These are phyloP conservation scores for Pichia sp. DNA, from an alignment of 1,139 yeast genomes.

Conservation along the genomic window DNA sequence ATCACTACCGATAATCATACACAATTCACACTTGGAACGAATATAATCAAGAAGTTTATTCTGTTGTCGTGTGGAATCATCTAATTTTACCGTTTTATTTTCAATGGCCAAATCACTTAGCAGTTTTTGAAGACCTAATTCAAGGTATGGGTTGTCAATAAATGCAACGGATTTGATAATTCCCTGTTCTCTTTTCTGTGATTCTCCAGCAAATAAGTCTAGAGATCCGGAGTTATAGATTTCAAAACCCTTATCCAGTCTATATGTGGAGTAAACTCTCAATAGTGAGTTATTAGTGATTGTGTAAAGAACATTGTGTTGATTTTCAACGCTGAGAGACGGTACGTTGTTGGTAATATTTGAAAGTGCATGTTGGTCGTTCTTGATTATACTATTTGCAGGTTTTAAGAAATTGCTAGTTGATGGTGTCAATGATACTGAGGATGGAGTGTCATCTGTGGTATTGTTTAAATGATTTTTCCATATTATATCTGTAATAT, in stretches of 20 bases:
- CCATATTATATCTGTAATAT: conserved; percentile 59
- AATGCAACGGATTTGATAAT: conserved; percentile 43
- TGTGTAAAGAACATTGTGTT: conserved; percentile 57
- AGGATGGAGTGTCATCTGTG: too few relatives aligned
- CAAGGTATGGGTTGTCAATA: conserved; percentile 56
- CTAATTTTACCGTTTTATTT: background rate
- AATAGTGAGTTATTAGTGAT: conserved; percentile 53
- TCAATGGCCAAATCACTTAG: conserved; percentile 24
- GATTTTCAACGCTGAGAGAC: conserved; percentile 18
- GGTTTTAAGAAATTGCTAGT: conserved; percentile 26
- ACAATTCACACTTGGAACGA: conserved; percentile 48
- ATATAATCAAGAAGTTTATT: conserved; percentile 28
- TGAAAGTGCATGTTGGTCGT: conserved; percentile 14
- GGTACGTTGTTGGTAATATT: conserved; percentile 18
- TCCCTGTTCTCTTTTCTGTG: conserved; percentile 24
- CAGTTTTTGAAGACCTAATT: conserved; percentile 37
- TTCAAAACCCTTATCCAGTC: conserved; percentile 54
- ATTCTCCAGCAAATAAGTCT: conserved; percentile 37
- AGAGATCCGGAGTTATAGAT: conserved; percentile 61
- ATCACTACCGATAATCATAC: conserved; percentile 46
- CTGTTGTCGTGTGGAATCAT: conserved; percentile 23
- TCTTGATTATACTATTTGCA: conserved; percentile 28
- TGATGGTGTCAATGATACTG: conserved; percentile 5
- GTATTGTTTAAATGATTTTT: conserved; percentile 29
- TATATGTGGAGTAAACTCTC: conserved; percentile 74